phyloP scores from a whole-genome alignment of 2,329 filamentous ascomycete genomes.

The Diaporthe eres region DNA sequence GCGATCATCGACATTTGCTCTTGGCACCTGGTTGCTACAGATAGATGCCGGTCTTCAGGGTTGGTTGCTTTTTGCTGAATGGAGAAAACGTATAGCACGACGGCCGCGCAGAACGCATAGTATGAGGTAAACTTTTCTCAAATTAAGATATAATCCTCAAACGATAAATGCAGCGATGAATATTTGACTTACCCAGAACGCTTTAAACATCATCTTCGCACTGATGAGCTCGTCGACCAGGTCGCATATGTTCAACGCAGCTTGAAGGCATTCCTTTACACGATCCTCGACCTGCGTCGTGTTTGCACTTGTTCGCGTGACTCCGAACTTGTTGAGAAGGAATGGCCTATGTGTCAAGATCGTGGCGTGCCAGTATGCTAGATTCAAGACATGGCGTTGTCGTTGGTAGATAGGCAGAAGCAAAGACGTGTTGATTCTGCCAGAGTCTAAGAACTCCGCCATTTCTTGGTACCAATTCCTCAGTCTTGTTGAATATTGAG shows the following conservation, averaged over 20 bases:
- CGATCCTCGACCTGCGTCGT: slow-evolving; percentile 45
- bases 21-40: slow-evolving; percentile 57
- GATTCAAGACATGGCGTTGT: slow-evolving; percentile 57
- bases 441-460: slow-evolving; percentile 55
- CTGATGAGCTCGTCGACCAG: slow-evolving; percentile 56
- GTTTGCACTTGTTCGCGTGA: slow-evolving; percentile 20
- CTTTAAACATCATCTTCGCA: slow-evolving; percentile 53
- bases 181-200: slow-evolving; percentile 55
- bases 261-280: slow-evolving; percentile 53
- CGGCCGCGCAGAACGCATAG: slow-evolving; percentile 60
- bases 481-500: slow-evolving; percentile 50
- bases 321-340: slow-evolving; percentile 53
- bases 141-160: neutral
- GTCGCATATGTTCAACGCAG: slow-evolving; percentile 55
- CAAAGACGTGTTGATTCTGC: slow-evolving; percentile 52
- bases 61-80: slow-evolving; percentile 54
- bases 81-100: slow-evolving; percentile 60
- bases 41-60: slow-evolving; percentile 48
- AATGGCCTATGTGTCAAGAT: slow-evolving; percentile 57
- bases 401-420: slow-evolving; percentile 57
- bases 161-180: neutral
- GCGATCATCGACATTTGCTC: slow-evolving; percentile 55
- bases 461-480: slow-evolving; percentile 53
- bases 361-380: slow-evolving; percentile 59
- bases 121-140: slow-evolving; percentile 55